Percentiles rank a stretch among this genome's conserved stretches.
These are phyloP conservation scores for Anisogramma anomala DNA, from an alignment of 2,329 filamentous ascomycete species.

Conservation along the genomic window DNA sequence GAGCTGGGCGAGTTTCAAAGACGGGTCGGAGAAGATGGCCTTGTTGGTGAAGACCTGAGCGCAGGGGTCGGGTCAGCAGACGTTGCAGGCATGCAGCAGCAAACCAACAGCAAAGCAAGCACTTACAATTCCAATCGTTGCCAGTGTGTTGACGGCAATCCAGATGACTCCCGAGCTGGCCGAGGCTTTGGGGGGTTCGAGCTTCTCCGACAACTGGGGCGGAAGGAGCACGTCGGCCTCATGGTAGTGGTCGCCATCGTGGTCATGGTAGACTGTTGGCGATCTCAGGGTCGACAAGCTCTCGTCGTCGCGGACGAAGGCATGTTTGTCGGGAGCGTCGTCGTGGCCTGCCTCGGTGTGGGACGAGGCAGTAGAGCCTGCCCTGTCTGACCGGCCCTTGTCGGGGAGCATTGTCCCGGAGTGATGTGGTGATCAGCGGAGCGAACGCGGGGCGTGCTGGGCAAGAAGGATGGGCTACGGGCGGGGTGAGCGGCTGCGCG, in stretches of 20 bases:
- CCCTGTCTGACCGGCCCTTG: conserved; percentile 17
- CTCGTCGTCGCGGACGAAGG: conserved; percentile 24
- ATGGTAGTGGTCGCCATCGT: conserved; percentile 27
- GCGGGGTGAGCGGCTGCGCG: too few species aligned
- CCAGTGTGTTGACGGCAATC: conserved; percentile 51
- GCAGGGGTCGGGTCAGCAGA: conserved; percentile 4
- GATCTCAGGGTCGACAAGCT: conserved; percentile 21
- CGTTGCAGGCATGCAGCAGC: not conserved
- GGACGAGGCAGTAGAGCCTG: conserved; percentile 24
- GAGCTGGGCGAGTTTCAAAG: conserved; percentile 49
- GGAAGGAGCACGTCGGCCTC: conserved; percentile 32
- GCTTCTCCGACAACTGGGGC: conserved; percentile 21
- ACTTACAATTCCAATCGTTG: conserved; percentile 51
- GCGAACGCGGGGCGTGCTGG: too few species aligned
- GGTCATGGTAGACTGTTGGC: conserved; percentile 20
- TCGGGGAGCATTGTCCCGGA: conserved; percentile 18
- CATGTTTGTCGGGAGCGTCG: conserved; percentile 25
- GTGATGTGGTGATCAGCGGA: not conserved
- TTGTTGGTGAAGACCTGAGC: conserved; percentile 61
- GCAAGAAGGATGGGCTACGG: too few species aligned
- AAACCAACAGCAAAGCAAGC: not conserved
- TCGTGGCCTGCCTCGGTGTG: conserved; percentile 23
- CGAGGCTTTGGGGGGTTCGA: conserved; percentile 24
- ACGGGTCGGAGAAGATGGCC: conserved; percentile 53
- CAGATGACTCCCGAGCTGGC: conserved; percentile 35